Evolutionary conservation across 208 protist genomes (phyloP).

Genomic region (Crithidia mellificae): DNA sequence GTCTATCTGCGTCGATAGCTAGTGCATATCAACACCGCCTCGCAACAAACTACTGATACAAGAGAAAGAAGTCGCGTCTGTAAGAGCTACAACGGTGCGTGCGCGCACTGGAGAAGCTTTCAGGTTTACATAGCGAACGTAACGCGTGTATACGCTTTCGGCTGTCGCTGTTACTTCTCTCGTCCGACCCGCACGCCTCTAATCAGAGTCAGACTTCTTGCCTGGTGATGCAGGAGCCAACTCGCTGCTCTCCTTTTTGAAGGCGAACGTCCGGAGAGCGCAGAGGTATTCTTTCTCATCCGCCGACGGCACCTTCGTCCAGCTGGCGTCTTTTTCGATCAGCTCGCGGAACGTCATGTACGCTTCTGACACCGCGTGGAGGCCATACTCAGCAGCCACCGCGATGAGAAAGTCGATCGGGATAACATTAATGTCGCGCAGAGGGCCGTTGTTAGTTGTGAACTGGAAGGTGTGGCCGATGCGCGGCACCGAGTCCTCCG

Average conservation of each 20-base stretch:
- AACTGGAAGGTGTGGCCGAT: constrained; percentile 71
- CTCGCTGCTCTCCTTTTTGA: constrained; percentile 70
- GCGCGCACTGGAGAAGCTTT: too few species aligned
- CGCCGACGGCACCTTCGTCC: constrained; percentile 58
- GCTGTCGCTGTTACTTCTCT: too few species aligned
- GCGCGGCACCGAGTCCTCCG: constrained; percentile 56
- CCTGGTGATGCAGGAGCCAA: constrained; percentile 29
- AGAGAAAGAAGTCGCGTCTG: neutral
- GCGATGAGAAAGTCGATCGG: constrained; percentile 84
- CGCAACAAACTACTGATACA: too few species aligned
- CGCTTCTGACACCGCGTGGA: constrained; percentile 65
- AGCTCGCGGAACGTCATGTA: constrained; percentile 77
- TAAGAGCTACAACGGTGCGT: too few species aligned
- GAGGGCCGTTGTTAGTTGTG: constrained; percentile 43
- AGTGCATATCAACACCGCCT: too few species aligned
- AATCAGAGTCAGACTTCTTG: constrained; percentile 26
- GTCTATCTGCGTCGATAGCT: too few species aligned
- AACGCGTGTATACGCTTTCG: too few species aligned
- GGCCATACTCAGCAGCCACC: constrained; percentile 59
- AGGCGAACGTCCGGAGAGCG: constrained; percentile 69
- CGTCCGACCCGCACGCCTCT: neutral
- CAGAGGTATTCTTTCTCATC: constrained; percentile 85
- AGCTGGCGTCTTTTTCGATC: constrained; percentile 78
- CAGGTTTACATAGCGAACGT: too few species aligned
- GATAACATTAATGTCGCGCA: constrained; percentile 72